Evolutionary conservation across 192 early-diverging fungal species (phyloP).

Genomic region (Coemansia umbellata): DNA sequence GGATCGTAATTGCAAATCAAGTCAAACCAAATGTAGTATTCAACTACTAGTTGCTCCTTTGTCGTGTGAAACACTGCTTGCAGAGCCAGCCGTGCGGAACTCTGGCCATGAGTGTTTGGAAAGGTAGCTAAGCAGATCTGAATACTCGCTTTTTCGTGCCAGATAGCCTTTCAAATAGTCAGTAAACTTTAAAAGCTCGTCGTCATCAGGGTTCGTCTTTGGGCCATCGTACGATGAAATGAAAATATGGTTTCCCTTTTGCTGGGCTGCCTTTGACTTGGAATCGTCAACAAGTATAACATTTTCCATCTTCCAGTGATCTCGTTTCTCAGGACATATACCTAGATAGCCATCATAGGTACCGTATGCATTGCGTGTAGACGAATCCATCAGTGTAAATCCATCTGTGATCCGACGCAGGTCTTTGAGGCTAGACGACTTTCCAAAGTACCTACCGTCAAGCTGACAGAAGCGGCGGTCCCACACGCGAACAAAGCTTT

Average conservation of each 20-base stretch:
- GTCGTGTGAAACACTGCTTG: no score
- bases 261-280: conserved; percentile 29
- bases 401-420: conserved; percentile 54
- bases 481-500: conserved; percentile 57
- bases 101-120: conserved; percentile 22
- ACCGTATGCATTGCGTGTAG: conserved; percentile 9
- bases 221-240: conserved; percentile 21
- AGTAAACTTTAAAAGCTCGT: conserved; percentile 21
- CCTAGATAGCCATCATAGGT: conserved; percentile 22
- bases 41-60: no score
- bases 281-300: conserved; percentile 43
- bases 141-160: conserved; percentile 4
- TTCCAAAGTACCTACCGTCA: conserved; percentile 35
- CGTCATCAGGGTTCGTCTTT: neutral
- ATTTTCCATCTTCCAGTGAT: conserved; percentile 38
- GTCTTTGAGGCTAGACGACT: conserved; percentile 59
- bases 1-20: no score
- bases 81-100: no score
- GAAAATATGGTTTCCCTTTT: conserved; percentile 42
- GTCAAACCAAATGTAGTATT: no score
- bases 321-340: conserved; percentile 3
- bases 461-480: conserved; percentile 52
- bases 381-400: conserved; percentile 33
- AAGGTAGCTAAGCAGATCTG: conserved; percentile 23
- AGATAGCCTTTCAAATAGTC: conserved; percentile 22